These are phyloP conservation scores for Macrolepiota fuliginosa DNA, from an alignment of 768 basidiomycete genomes.

Conservation along the genomic window DNA sequence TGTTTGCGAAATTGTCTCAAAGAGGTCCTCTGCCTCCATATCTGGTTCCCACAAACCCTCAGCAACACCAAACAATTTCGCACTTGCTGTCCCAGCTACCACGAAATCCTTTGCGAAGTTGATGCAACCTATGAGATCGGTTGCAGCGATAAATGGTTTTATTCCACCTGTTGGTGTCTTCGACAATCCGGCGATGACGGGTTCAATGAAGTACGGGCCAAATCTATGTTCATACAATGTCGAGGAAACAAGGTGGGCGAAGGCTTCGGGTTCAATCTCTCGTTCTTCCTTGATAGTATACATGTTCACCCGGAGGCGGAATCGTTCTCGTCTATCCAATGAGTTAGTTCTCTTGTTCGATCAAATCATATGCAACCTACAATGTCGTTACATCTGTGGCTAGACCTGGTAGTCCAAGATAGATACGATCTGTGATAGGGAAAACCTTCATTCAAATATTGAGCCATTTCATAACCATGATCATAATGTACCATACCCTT, in stretches of 20 bases:
- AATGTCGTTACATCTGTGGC: slow-evolving; percentile 92
- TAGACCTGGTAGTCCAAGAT: slow-evolving; percentile 87
- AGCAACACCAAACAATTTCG: slow-evolving; percentile 94
- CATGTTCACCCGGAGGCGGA: slow-evolving; percentile 96
- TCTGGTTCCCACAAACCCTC: slow-evolving; percentile 99
- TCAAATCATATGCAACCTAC: slow-evolving; percentile 35
- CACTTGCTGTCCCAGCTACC: slow-evolving; percentile 89
- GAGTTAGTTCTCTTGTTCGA: slow-evolving; percentile 2
- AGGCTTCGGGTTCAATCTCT: slow-evolving; percentile 93
- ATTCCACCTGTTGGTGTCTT: slow-evolving; percentile 66
- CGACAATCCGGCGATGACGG: slow-evolving; percentile 90
- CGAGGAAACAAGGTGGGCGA: slow-evolving; percentile 92
- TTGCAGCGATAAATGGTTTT: slow-evolving; percentile 93
- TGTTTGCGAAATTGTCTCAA: slow-evolving; percentile 98
- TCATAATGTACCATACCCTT: slow-evolving; percentile 58
- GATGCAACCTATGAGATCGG: slow-evolving; percentile 91
- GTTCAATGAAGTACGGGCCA: slow-evolving; percentile 95
- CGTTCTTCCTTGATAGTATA: slow-evolving; percentile 99
- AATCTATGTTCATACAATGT: slow-evolving; percentile 96
- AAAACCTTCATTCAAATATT: slow-evolving; percentile 58
- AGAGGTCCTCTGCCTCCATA: slow-evolving; percentile 92
- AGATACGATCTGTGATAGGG: slow-evolving; percentile 89
- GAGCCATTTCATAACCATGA: neutral
- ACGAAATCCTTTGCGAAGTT: slow-evolving; percentile 97
- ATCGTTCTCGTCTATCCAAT: slow-evolving; percentile 72